Base-by-base conservation (phyloP, 345 rosid species). In the Aurinia saxatilis region DNA sequence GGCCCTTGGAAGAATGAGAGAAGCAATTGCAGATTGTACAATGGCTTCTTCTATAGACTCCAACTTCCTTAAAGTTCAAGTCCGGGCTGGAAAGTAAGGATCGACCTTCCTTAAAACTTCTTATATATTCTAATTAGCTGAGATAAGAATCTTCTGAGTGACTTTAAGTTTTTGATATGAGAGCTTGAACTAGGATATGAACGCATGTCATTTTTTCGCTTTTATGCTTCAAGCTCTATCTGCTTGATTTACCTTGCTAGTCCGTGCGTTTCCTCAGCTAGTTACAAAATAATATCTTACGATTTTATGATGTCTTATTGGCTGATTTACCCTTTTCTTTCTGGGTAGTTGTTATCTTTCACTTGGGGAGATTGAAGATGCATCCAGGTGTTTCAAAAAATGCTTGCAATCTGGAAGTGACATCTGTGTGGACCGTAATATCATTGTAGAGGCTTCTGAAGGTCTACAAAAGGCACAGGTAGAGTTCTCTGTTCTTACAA, bases 401-500 rank as follows among this genome's bases (percentile, higher is more conserved):
- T 95, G 98, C 79, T 79, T 87, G 65, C 95, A 76, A 60, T 68
- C 78, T 15, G 96, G 89, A 68, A 82, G 70, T 72, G 95, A 82
- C 47, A 50, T 78, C n/a, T 88, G 91, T 68, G 91, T 79, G 65
- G 97, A 90, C 76, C 77, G 86, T 60, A 90, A 84, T 71, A 67
- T 84, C 65, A 79, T 83, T 51, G 82, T 86, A 41, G 97, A 90
- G 72, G 97, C 96, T 71, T 86, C 99, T 60, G 97, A 88, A 71
- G 93, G 97, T 71, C 79, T 95, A 60, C 86, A 77, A 70, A 86
- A 84, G 78, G 92, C 86, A 13, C 91, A 86, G 93, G 99, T 90
- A 65, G 36, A 56, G 64, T n/a, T 63, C 47, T 41, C 59, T 56
- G n/a, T 63, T 55, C 40, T 44, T 53, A 35, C 21, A 1, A 38